These are phyloP conservation scores for Pestalotiopsis sp. DNA, from an alignment of 2,329 filamentous ascomycete genomes.

Conservation along the genomic window DNA sequence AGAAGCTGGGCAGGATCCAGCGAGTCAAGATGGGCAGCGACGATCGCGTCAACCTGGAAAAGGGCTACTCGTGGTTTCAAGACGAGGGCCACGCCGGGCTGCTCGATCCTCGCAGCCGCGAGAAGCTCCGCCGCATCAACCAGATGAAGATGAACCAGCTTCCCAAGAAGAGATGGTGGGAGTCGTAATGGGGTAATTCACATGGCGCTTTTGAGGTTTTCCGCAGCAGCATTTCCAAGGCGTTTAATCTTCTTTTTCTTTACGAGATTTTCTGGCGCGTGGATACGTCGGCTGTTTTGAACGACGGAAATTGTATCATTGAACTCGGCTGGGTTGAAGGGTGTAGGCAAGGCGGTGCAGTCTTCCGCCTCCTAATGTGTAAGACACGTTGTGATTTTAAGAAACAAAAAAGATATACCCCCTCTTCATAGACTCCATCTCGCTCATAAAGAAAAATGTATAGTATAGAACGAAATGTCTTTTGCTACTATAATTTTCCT, in stretches of 20 bases:
- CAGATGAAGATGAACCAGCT: conserved; percentile 43
- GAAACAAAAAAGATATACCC: background rate
- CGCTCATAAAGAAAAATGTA: background rate
- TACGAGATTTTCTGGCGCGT: background rate
- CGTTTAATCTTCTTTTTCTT: background rate
- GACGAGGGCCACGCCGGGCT: conserved; percentile 53
- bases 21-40: conserved; percentile 70
- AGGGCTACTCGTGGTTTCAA: conserved; percentile 42
- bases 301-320: background rate
- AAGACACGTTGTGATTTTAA: background rate
- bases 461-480: background rate
- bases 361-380: background rate
- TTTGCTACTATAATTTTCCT: background rate
- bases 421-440: background rate
- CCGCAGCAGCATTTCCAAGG: background rate
- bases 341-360: background rate
- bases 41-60: conserved; percentile 17
- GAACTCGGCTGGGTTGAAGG: background rate
- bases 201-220: background rate
- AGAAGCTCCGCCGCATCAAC: conserved; percentile 55
- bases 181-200: background rate
- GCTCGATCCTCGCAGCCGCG: conserved; percentile 55
- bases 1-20: conserved; percentile 82
- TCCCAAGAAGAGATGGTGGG: conserved; percentile 34
- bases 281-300: background rate